Evolutionary conservation across 2,329 filamentous ascomycete species (phyloP), one percentile per base, ranked within the genome.

Genomic region (Aspergillus pseudoglaucus): DNA sequence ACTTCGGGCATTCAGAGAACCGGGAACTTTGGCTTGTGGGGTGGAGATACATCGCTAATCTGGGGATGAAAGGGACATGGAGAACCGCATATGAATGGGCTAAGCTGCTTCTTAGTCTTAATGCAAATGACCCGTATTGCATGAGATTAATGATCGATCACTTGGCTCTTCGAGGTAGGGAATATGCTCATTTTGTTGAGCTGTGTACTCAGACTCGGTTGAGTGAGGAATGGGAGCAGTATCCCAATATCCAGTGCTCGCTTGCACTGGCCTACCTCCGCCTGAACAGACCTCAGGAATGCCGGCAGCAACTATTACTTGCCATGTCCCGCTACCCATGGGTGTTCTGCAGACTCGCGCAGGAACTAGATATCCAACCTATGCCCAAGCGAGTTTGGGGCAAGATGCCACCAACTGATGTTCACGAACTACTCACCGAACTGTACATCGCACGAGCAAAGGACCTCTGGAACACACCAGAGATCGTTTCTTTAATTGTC

Each of bases 31-130:
- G 88, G 84, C 81, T 97, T 32, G 87, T 89, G 1, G 87, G 84
- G 7, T 95, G 90, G 75, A 83, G 90, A 56, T 96, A 96, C 60
- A 85, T 97, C 59, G 82, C 81, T 57, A 93, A 88, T 55, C 75
- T 98, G 18, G 79, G 89, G 14, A 84, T 89, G 70, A 91, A 94
- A 58, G 90, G 90, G n/a, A 96, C 91, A 1, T 95, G 89, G 76
- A 80, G 90, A 42, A 97, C 93, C 1, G 89, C 90, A 0, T 82
- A 95, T 42, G 93, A 97, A 67, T 98, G 93, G 90, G 81, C 88
- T 6, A 95, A 93, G 69, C 71, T 97, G 5, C 74, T 96, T 8
- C 76, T 94, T 25, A 81, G 84, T 49, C 70, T 97, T 49, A 82
- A 90, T 56, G 82, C 83, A 3, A 72, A 76, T 3, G 93, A 98